A percentile compares a stretch with the other conserved stretches of the same genome.
Conservation (phyloP, 768 basidiomycete genomes). For the Amylocystis lapponica region DNA sequence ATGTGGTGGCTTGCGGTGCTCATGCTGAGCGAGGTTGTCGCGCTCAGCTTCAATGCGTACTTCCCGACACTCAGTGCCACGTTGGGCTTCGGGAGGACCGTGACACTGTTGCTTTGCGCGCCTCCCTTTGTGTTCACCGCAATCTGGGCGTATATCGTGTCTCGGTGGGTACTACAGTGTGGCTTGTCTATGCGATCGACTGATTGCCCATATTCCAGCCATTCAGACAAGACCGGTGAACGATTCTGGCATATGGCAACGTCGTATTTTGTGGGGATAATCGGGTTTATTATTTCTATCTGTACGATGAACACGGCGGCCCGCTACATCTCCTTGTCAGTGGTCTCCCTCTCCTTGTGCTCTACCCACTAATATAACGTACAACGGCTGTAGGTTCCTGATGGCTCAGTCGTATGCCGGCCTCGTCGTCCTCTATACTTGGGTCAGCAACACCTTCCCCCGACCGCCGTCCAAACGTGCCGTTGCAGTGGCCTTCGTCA, state of each 20-base stretch:
- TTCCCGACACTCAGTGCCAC: slow-evolving; percentile 76
- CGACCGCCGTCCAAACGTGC: slow-evolving; percentile 80
- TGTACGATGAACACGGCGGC: slow-evolving; percentile 55
- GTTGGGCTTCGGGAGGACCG: slow-evolving; percentile 56
- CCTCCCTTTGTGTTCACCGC: slow-evolving; percentile 71
- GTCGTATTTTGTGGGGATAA: slow-evolving; percentile 54
- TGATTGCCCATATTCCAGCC: slow-evolving; percentile 31
- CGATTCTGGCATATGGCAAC: slow-evolving; percentile 60
- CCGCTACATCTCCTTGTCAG: slow-evolving; percentile 64
- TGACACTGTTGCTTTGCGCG: slow-evolving; percentile 68
- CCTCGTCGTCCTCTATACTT: slow-evolving; percentile 57
- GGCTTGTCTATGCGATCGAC: neutral
- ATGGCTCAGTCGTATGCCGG: slow-evolving; percentile 74
- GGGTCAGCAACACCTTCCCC: slow-evolving; percentile 57
- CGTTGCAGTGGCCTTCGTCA: slow-evolving; percentile 76
- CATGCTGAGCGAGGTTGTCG: slow-evolving; percentile 47
- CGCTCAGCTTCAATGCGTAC: slow-evolving; percentile 72
- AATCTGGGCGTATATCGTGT: slow-evolving; percentile 45
- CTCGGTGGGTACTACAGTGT: slow-evolving; percentile 32
- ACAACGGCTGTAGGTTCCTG: slow-evolving; percentile 53
- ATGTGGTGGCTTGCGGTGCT: slow-evolving; percentile 80
- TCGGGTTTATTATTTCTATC: slow-evolving; percentile 65
- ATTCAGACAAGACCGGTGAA: slow-evolving; percentile 68
- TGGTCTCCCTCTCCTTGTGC: neutral
- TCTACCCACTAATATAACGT: neutral